Evolutionary conservation across 371 early-diverging fungal genomes (phyloP), one percentile per base, ranked within the genome.

Genomic region (Circinella umbellata): DNA sequence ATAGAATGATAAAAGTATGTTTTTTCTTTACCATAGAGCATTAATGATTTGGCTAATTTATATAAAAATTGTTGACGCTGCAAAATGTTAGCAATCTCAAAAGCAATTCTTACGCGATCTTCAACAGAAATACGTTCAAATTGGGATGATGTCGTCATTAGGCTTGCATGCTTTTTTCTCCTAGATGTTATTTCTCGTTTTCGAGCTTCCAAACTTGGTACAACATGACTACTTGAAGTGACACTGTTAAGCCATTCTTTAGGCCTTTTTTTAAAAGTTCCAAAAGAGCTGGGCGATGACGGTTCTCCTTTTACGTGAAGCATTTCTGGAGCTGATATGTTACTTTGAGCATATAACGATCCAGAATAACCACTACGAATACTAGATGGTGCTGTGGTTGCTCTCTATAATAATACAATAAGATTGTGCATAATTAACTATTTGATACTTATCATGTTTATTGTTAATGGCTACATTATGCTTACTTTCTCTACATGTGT

Each of bases 11-110:
- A 42, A 6, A 42, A 11, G 11, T 42, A 42, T 42, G 42, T 42
- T 11, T 42, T 42, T 42, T 11, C 3, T 42, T 42, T 51, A 51
- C 90, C 89, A 72, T 86, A 90, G 8, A 83, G 62, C 74, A 90
- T 84, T 18, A 88, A 67, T 5, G 82, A 78, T 65, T 85, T 84
- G 27, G 82, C 78, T 35, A 88, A 70, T 70, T 84, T 83, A 18
- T 80, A 76, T 15, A 90, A 63, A 70, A 88, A 86, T 18, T 85
- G 85, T 61, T 90, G 90, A 49, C 85, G 81, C 39, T 83, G 82
- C 60, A 90, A 27, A 42, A 90, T 90, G 49, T 86, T 81, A 15
- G 87, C 89, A 59, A 88, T 81, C 18, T 87, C 86, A 73, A 85
- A 82, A 0, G 89, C 86, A 42, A 88, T 88, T 5, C 82, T 78